phyloP scores from a whole-genome alignment of 805 yeast species.

The Yarrowia keelungensis region DNA sequence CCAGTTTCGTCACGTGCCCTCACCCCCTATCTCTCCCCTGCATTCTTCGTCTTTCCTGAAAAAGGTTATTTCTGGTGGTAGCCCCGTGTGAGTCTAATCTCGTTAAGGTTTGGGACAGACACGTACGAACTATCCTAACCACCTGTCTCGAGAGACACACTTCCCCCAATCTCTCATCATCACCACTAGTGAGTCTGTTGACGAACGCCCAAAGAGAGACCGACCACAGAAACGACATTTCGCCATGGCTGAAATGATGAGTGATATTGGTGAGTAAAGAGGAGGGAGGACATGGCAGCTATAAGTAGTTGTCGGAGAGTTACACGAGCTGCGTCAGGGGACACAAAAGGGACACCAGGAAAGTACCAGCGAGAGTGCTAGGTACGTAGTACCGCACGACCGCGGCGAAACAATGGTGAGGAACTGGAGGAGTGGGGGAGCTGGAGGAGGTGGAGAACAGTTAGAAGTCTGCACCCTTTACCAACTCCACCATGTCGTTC shows the following conservation, averaged over 20 bases:
- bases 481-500: too few species aligned
- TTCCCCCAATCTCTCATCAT: constrained; percentile 5
- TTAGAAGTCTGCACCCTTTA: too few species aligned
- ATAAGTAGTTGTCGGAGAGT: too few species aligned
- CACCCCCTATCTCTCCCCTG: constrained; percentile 30
- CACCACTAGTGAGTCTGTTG: constrained; percentile 12
- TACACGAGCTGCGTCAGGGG: background rate
- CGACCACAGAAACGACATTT: constrained; percentile 28
- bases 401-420: too few species aligned
- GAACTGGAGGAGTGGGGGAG: too few species aligned
- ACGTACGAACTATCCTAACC: constrained; percentile 35
- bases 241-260: constrained; percentile 38
- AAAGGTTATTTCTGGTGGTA: background rate
- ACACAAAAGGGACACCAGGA: background rate
- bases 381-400: too few species aligned
- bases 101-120: constrained; percentile 20
- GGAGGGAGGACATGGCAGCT: background rate
- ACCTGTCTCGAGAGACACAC: background rate
- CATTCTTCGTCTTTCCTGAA: background rate
- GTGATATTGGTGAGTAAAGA: constrained; percentile 34
- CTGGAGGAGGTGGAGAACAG: too few species aligned
- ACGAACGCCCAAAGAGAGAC: background rate
- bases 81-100: background rate
- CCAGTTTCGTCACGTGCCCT: background rate
- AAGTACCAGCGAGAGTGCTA: too few species aligned